Conservation (phyloP, 2,329 filamentous ascomycete genomes). For the Neobulgaria alba region DNA sequence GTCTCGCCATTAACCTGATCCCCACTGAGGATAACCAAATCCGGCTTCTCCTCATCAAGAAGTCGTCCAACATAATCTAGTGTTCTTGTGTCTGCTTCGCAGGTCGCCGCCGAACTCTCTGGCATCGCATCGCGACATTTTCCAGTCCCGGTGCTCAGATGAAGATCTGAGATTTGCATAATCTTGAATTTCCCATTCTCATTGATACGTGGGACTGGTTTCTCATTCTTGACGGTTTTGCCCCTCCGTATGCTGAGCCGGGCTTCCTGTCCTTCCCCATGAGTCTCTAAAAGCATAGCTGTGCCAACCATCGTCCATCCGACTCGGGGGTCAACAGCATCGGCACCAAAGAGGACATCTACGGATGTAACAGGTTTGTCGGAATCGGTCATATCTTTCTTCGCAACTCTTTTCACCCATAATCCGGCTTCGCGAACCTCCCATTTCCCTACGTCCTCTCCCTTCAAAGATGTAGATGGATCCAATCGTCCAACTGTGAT, state of each 20-base stretch:
- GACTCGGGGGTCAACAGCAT: slow-evolving; percentile 78
- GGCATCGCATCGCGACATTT: slow-evolving; percentile 81
- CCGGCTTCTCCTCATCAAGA: slow-evolving; percentile 86
- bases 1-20: slow-evolving; percentile 95
- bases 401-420: slow-evolving; percentile 47
- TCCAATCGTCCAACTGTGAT: slow-evolving; percentile 54
- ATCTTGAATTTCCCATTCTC: slow-evolving; percentile 96
- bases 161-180: slow-evolving; percentile 89
- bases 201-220: slow-evolving; percentile 66
- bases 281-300: slow-evolving; percentile 60
- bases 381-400: slow-evolving; percentile 41
- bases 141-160: slow-evolving; percentile 84
- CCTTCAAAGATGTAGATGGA: slow-evolving; percentile 44
- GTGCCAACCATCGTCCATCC: slow-evolving; percentile 76
- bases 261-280: slow-evolving; percentile 54
- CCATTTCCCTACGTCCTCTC: slow-evolving; percentile 49
- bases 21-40: slow-evolving; percentile 83
- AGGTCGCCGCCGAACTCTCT: slow-evolving; percentile 60
- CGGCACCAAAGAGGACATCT: slow-evolving; percentile 61
- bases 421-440: slow-evolving; percentile 58
- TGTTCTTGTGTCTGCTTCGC: slow-evolving; percentile 86
- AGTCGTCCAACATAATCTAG: slow-evolving; percentile 79
- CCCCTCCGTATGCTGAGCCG: slow-evolving; percentile 75
- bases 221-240: slow-evolving; percentile 51
- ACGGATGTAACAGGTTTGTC: slow-evolving; percentile 51